Percentiles rank a stretch among this genome's conserved stretches.
Conservation (phyloP, 495 filamentous ascomycete genomes). For the Aspergillus ellipticus region DNA sequence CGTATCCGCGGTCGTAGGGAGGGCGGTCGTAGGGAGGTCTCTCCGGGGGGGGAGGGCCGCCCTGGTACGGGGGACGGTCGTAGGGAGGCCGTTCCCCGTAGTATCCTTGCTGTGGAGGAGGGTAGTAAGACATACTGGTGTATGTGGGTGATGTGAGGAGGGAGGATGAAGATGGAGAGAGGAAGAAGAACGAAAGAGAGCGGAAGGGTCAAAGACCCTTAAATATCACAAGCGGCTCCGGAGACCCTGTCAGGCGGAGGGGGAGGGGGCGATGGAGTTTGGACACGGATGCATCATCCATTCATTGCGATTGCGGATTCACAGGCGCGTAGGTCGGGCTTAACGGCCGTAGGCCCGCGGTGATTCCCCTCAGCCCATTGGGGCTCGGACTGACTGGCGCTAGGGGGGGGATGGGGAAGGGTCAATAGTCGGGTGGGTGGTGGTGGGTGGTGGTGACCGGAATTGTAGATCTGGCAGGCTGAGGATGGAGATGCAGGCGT, state of each 20-base stretch:
- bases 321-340: no score
- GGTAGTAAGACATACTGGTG: constrained; percentile 13
- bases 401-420: constrained; percentile 3
- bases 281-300: constrained; percentile 5
- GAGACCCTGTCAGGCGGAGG: constrained; percentile 1
- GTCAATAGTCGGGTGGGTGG: constrained; percentile 14
- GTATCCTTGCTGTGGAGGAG: constrained; percentile 9
- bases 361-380: neutral
- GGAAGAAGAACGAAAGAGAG: neutral
- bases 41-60: constrained; percentile 19
- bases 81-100: constrained; percentile 20
- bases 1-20: constrained; percentile 13
- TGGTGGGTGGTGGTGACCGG: neutral
- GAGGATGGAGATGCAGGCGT: constrained; percentile 5
- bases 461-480: constrained; percentile 13
- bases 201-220: constrained; percentile 8
- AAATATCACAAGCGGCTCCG: neutral
- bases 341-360: neutral
- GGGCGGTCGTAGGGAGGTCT: constrained; percentile 15
- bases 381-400: constrained; percentile 3
- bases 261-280: constrained; percentile 1
- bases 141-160: neutral
- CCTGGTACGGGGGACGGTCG: constrained; percentile 16
- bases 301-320: neutral
- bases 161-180: neutral